Evolutionary conservation across 768 basidiomycete species (phyloP).

Genomic region (Mycena crocata): DNA sequence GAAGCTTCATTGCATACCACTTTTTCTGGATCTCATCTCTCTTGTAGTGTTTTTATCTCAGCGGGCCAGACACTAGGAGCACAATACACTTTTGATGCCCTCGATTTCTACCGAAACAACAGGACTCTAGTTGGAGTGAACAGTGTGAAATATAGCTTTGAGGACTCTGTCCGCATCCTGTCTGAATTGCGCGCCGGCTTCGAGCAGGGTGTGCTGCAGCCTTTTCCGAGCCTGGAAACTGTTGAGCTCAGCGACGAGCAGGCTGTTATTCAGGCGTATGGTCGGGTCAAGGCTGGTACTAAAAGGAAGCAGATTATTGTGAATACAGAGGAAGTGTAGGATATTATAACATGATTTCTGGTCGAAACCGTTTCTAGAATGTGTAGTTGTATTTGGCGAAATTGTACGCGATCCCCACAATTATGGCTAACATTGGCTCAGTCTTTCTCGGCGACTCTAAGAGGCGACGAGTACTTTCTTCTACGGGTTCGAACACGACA

Average conservation of each 20-base stretch:
- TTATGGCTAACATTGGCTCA: slow-evolving; percentile 65
- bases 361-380: background rate
- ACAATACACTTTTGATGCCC: slow-evolving; percentile 21
- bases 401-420: no score
- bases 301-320: slow-evolving; percentile 22
- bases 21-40: background rate
- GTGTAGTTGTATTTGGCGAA: background rate
- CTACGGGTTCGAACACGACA: slow-evolving; percentile 61
- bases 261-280: slow-evolving; percentile 11
- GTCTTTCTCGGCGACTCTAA: slow-evolving; percentile 85
- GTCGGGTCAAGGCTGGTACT: slow-evolving; percentile 15
- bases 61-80: slow-evolving; percentile 17
- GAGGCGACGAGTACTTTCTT: slow-evolving; percentile 71
- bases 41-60: slow-evolving; percentile 12
- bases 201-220: slow-evolving; percentile 12
- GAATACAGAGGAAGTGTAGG: background rate
- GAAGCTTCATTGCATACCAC: background rate
- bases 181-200: slow-evolving; percentile 18
- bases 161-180: slow-evolving; percentile 2
- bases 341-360: background rate
- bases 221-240: slow-evolving; percentile 5
- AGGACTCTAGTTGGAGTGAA: slow-evolving; percentile 18
- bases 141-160: background rate
- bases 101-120: slow-evolving; percentile 23
- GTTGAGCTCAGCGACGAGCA: slow-evolving; percentile 12